Conservation (phyloP, 805 yeast genomes). For the Pichia eremophila region DNA sequence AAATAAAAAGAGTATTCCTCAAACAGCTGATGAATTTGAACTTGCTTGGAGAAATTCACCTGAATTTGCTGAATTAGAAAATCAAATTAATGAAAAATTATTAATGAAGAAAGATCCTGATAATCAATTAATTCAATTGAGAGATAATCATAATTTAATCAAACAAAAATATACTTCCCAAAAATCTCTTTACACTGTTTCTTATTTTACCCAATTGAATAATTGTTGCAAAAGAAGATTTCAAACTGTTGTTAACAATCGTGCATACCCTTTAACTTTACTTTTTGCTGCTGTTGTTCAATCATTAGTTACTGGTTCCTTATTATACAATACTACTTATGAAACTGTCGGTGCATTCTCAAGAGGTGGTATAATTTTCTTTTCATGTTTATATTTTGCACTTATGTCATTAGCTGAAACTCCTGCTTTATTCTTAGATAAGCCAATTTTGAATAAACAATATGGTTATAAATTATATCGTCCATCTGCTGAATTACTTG, state of each 20-base stretch:
- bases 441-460: slow-evolving; percentile 59
- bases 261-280: slow-evolving; percentile 40
- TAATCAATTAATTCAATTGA: slow-evolving; percentile 25
- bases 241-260: slow-evolving; percentile 47
- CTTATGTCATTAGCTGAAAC: slow-evolving; percentile 56
- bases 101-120: slow-evolving; percentile 19
- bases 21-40: slow-evolving; percentile 49
- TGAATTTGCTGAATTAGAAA: slow-evolving; percentile 33
- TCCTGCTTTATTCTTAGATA: slow-evolving; percentile 46
- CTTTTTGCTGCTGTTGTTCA: slow-evolving; percentile 45
- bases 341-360: slow-evolving; percentile 49
- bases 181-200: slow-evolving; percentile 30
- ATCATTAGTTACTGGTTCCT: slow-evolving; percentile 52
- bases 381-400: slow-evolving; percentile 50
- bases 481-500: slow-evolving; percentile 55
- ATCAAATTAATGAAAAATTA: slow-evolving; percentile 28
- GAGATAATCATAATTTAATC: slow-evolving; percentile 22
- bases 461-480: slow-evolving; percentile 53
- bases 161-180: slow-evolving; percentile 32
- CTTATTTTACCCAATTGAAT: slow-evolving; percentile 40
- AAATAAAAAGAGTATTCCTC: slow-evolving; percentile 38
- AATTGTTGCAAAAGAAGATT: slow-evolving; percentile 46
- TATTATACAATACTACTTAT: slow-evolving; percentile 42
- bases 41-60: slow-evolving; percentile 48
- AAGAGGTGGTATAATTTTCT: slow-evolving; percentile 57